A percentile compares a stretch with the other conserved stretches of the same genome.
phyloP scores from a whole-genome alignment of 345 rosid species.

The Linum usitatissimum region DNA sequence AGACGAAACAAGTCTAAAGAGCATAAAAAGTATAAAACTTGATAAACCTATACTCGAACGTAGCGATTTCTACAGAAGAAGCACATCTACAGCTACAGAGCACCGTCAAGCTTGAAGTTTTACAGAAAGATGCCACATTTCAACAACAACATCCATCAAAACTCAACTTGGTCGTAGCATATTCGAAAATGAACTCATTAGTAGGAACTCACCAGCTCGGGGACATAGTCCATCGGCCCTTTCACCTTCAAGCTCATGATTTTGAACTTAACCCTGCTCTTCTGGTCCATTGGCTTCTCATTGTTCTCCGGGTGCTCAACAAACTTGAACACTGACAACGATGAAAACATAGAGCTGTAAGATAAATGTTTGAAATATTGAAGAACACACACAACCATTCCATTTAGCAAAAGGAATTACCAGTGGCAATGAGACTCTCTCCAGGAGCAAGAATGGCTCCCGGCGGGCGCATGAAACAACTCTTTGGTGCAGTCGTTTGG shows the following conservation, averaged over 20 bases:
- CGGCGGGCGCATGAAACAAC: constrained; percentile 99
- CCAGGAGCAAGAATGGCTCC: constrained; percentile 94
- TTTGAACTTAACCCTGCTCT: constrained; percentile 81
- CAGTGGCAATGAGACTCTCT: constrained; percentile 79
- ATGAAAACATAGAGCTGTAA: constrained; percentile 12
- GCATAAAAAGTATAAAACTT: background rate
- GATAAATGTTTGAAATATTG: background rate
- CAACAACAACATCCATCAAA: too few relatives aligned
- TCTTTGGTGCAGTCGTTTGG: constrained; percentile 97
- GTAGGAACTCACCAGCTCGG: constrained; percentile 73
- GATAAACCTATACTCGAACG: background rate
- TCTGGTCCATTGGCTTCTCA: constrained; percentile 86
- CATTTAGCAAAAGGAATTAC: constrained; percentile 25
- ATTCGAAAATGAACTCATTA: too few relatives aligned
- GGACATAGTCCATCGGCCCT: constrained; percentile 72
- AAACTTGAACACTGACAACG: constrained; percentile 74
- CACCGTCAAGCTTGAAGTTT: background rate
- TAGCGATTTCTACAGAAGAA: background rate
- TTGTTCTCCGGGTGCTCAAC: constrained; percentile 91
- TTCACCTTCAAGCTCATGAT: constrained; percentile 92
- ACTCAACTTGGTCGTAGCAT: too few relatives aligned
- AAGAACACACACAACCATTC: constrained; percentile 4
- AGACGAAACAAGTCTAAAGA: background rate
- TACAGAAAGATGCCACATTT: too few relatives aligned
- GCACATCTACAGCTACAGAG: background rate